Conservation (phyloP, 2,329 filamentous ascomycete species). For the Nakataea oryzae region DNA sequence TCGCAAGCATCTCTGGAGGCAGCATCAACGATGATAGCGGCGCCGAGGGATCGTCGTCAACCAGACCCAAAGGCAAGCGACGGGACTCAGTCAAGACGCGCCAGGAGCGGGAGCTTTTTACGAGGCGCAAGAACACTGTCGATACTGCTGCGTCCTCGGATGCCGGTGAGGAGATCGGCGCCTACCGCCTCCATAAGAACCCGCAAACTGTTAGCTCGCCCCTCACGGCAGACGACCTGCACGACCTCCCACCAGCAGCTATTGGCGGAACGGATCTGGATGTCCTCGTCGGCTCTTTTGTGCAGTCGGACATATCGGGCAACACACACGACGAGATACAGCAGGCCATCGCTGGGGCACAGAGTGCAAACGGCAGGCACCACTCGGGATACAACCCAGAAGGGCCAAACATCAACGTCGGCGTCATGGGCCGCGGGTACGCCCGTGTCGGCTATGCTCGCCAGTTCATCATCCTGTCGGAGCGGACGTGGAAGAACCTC, state of each 20-base stretch:
- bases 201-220: constrained; percentile 31
- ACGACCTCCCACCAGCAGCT: constrained; percentile 49
- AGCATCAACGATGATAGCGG: constrained; percentile 62
- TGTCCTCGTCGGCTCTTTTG: constrained; percentile 65
- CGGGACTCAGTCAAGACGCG: constrained; percentile 73
- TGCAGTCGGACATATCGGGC: constrained; percentile 64
- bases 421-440: constrained; percentile 67
- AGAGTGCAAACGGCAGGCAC: constrained; percentile 55
- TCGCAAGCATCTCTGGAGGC: constrained; percentile 69
- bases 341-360: constrained; percentile 53
- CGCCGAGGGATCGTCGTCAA: constrained; percentile 46
- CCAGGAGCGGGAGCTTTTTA: constrained; percentile 86
- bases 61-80: constrained; percentile 58
- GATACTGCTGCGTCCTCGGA: constrained; percentile 55
- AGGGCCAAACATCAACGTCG: constrained; percentile 38
- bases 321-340: constrained; percentile 70
- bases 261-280: constrained; percentile 69
- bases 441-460: constrained; percentile 66
- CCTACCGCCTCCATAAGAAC: constrained; percentile 40
- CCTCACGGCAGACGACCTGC: constrained; percentile 59
- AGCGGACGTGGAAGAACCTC: constrained; percentile 90
- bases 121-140: constrained; percentile 59
- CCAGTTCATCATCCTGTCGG: constrained; percentile 84
- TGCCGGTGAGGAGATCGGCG: constrained; percentile 38
- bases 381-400: constrained; percentile 31